These are phyloP conservation scores for Hymenochaete sp. DNA, from an alignment of 1,284 basidiomycete species.

Conservation along the genomic window DNA sequence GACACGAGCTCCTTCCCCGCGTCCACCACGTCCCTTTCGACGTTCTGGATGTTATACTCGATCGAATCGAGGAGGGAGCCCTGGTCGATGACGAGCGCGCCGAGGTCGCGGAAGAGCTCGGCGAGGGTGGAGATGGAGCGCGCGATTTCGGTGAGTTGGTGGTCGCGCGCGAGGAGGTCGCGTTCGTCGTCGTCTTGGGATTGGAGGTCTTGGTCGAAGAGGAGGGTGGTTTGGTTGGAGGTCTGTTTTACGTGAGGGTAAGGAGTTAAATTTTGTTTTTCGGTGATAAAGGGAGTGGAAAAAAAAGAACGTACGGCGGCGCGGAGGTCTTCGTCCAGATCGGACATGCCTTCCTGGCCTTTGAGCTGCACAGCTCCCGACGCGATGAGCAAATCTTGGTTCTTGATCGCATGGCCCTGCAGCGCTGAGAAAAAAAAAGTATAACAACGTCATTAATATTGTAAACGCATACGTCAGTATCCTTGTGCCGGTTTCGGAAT, in stretches of 20 bases:
- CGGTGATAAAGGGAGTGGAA: too few species aligned
- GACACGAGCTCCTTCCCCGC: conserved; percentile 80
- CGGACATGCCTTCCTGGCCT: conserved; percentile 71
- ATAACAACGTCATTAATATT: too few species aligned
- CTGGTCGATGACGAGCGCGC: conserved; percentile 92
- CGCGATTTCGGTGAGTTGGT: conserved; percentile 86
- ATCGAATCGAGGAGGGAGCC: conserved; percentile 94
- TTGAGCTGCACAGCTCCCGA: conserved; percentile 68
- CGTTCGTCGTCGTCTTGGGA: conserved; percentile 11
- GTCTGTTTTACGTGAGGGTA: not conserved
- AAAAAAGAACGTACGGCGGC: conserved; percentile 40
- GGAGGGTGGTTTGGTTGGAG: not conserved
- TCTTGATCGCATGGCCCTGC: conserved; percentile 91
- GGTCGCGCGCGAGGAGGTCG: conserved; percentile 58
- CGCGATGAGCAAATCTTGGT: conserved; percentile 82
- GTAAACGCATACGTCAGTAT: not conserved
- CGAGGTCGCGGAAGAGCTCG: conserved; percentile 94
- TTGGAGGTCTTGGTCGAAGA: conserved; percentile 2
- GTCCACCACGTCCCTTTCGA: conserved; percentile 71
- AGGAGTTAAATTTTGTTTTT: conserved; percentile 1
- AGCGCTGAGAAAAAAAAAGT: conserved; percentile 73
- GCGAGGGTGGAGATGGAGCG: conserved; percentile 87
- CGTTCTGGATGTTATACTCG: conserved; percentile 96
- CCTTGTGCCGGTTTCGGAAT: too few species aligned
- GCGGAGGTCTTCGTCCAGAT: conserved; percentile 79